Evolutionary conservation across 1,284 basidiomycete species (phyloP), one percentile per base, ranked within the genome.

Genomic region (Melampsora larici-populina): DNA sequence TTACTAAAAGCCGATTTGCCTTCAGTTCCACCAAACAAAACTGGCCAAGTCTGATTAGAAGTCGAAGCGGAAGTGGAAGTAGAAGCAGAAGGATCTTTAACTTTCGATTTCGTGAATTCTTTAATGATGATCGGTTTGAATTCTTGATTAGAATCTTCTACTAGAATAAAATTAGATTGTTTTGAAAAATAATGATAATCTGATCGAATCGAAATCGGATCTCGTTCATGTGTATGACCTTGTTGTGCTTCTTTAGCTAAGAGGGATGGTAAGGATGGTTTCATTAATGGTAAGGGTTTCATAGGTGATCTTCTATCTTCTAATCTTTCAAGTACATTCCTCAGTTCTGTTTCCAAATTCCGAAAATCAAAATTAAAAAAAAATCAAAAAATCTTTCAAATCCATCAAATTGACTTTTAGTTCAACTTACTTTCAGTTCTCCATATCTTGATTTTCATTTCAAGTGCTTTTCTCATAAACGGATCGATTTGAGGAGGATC

Each of bases 391-490:
- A 49, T 11, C 48, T 49, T 11, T 21, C 21, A n/a, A 21, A 11
- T 21, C 21, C 48, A 49, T 49, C 11, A 11, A 21, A 18, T 5
- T 51, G 31, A 70, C 8, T 55, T 15, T 51, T 8, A 29, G 17
- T 48, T 7, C 86, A 60, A 90, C 91, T 81, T 87, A 94, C 83
- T 92, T 86, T 88, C 85, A 6, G 90, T 86, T 55, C 86, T 89
- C 95, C 97, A 99, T 40, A 98, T 89, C 85, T 97, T 98, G 84
- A 94, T 91, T 49, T 89, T 88, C 80, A 92, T 90, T 48, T 87
- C 87, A 67, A 89, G 85, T 1, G 94, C 94, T 83, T 94, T 93
- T 76, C 87, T 85, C 5, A 93, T 87, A 46, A 94, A 87, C 77
- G 87, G 87, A 55, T 87, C 86, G 68, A 86, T 85, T 55, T 85